Base-by-base conservation (phyloP, 352 stramenopile species). In the Nothophytophthora sp. region DNA sequence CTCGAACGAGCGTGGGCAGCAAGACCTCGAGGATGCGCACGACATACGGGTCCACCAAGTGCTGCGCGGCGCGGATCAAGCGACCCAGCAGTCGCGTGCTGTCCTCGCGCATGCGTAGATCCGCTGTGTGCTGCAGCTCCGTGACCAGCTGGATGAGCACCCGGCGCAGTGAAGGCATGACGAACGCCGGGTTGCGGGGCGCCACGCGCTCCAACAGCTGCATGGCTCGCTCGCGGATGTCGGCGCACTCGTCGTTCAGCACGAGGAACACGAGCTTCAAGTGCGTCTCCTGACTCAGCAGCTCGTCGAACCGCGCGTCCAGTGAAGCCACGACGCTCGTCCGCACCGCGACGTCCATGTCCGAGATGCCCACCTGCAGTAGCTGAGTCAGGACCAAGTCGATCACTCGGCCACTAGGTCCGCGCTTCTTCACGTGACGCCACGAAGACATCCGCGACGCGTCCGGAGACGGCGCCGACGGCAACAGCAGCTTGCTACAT, bases 71-170 rank as follows among this genome's bases (percentile, higher is more conserved):
- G 65, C 83, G 66, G 37, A 97, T 86, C n/a, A 97, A 60, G 24
- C 79, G 59, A 3, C 88, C 88, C 0, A 98, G 62, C 18, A 98
- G 73, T 13, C 86, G 67, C 2, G 90, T 97, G 25, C 85, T 91
- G 23, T 98, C 86, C 59, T 98, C 90, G n/a, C 81, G 76, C 61
- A 91, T 88, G 25, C 73, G 74, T 18, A 81, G 51, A 30, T 96
- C 95, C 1, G 93, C 78, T 5, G 90, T 92, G 63, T 98, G 98
- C 30, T 95, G 80, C 5, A 99, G 62, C 63, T 99, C 95, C 0
- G 97, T 92, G 33, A 99, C 87, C 5, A 99, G 59, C 66, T 98
- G 88, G 16, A 98, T 84, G 0, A 99, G 73, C 43, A 98, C 88
- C 6, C 92, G 76, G 4, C 98, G 76, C 43, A 99, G 73, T 5